phyloP scores from a whole-genome alignment of 768 basidiomycete species.

The Lentinus tigrinus region DNA sequence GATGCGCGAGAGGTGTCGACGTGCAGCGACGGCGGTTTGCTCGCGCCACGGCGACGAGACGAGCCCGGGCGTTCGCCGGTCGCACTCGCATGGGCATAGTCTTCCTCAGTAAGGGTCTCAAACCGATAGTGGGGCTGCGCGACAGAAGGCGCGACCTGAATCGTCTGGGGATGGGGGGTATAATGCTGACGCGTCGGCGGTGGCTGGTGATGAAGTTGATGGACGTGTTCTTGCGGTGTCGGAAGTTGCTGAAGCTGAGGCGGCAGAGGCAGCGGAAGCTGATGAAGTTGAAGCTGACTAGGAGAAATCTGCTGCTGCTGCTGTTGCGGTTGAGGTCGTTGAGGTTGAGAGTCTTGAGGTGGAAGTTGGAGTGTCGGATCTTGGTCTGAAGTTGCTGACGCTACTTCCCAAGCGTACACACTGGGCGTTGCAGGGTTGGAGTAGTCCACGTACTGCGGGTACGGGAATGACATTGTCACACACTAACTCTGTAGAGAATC shows the following conservation, averaged over 20 bases:
- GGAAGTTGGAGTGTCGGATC: conserved; percentile 5
- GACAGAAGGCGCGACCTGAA: conserved; percentile 6
- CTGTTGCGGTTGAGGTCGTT: conserved; percentile 8
- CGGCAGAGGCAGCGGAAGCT: conserved; percentile 9
- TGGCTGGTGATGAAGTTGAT: conserved; percentile 8
- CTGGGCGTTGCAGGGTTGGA: conserved; percentile 20
- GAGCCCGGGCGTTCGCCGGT: conserved; percentile 8
- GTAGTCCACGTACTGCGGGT: conserved; percentile 23
- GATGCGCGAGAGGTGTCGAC: conserved; percentile 15
- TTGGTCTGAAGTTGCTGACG: conserved; percentile 10
- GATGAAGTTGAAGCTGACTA: conserved; percentile 16
- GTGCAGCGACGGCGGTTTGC: conserved; percentile 17
- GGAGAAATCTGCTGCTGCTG: conserved; percentile 13
- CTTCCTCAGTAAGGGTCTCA: conserved; percentile 21
- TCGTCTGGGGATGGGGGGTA: not conserved
- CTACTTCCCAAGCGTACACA: conserved; percentile 19
- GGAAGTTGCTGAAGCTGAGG: not conserved
- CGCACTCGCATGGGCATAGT: conserved; percentile 14
- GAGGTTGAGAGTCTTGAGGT: conserved; percentile 4
- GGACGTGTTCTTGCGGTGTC: conserved; percentile 8
- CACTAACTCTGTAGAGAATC: not conserved
- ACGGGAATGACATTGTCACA: conserved; percentile 23
- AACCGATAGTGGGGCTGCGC: conserved; percentile 17
- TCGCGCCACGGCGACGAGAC: conserved; percentile 14
- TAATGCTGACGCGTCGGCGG: conserved; percentile 2